Base-by-base conservation (phyloP, 805 yeast genomes). In the Priceomyces melissophilus region DNA sequence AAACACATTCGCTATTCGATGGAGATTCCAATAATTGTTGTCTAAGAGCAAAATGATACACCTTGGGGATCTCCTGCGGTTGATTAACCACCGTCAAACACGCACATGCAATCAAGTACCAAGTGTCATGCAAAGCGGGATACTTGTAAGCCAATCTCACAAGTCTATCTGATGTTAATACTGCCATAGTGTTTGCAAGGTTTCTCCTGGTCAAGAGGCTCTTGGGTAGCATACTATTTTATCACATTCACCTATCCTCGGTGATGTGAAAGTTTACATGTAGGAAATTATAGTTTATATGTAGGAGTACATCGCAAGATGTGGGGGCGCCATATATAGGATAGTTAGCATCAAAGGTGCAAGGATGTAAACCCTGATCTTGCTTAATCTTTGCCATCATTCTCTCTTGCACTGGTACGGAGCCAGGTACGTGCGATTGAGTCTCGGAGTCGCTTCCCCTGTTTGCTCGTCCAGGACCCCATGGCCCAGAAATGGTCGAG, bases 81-180 rank as follows among this genome's bases (percentile, higher is more conserved):
- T 75, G 77, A 55, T 90, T 90, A 53, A 91, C 82, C 4, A 83
- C 89, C 2, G 91, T 78, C 37, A 89, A 71, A 8, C 95, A 78
- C 0, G 91, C 85, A 7, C 93, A 85, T 0, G 96, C 91, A 14
- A 88, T 66, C 30, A 80, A 65, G 55, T 82, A 86, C 96, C 96
- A 90, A 15, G 76, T 56, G 47, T 71, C 65, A 32, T 69, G 63
- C 23, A 87, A 69, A 9, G 61, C 60, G 1, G 86, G 83, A 56
- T 78, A 78, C 30, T 70, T 58, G 52, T 69, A 69, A 1, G 84
- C 76, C 25, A 84, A 59, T 40, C 62, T 61, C 0, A 68, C 69
- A n/a, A 84, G 65, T 42, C 87, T 63, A 41, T 74, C 76, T 1
- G 85, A 70, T 0, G 81, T 81, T 7, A 82, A 55, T 1, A 73